Evolutionary conservation across 2,329 filamentous ascomycete species (phyloP).

Genomic region (Hypoxylon sp.): DNA sequence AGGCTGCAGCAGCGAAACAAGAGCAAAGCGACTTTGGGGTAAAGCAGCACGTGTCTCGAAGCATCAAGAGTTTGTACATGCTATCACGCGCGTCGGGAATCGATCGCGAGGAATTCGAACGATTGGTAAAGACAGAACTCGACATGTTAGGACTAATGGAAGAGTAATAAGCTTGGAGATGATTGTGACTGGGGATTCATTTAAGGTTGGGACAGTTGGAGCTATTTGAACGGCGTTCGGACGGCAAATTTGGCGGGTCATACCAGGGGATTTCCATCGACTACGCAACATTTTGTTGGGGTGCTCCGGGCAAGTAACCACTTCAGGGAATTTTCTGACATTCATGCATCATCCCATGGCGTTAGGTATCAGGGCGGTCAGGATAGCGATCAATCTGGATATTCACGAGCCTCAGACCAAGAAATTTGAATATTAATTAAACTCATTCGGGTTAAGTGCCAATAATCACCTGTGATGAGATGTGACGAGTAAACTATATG

Average conservation of each 20-base stretch:
- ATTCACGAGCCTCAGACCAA: slow-evolving; percentile 9
- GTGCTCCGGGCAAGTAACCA: slow-evolving; percentile 31
- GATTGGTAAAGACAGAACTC: slow-evolving; percentile 78
- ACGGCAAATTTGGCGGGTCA: slow-evolving; percentile 37
- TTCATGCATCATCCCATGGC: slow-evolving; percentile 38
- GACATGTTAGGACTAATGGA: slow-evolving; percentile 79
- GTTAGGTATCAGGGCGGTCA: slow-evolving; percentile 23
- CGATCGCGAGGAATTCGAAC: slow-evolving; percentile 80
- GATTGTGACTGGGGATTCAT: background rate
- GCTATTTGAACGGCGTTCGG: slow-evolving; percentile 38
- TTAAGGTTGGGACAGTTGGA: slow-evolving; percentile 29
- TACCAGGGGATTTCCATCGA: slow-evolving; percentile 11
- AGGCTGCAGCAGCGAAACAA: slow-evolving; percentile 68
- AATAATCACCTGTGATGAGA: background rate
- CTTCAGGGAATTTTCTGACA: slow-evolving; percentile 32
- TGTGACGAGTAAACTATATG: background rate
- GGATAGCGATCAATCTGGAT: slow-evolving; percentile 19
- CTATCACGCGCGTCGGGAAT: slow-evolving; percentile 80
- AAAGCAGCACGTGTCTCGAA: slow-evolving; percentile 83
- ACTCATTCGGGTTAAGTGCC: background rate
- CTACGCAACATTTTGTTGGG: slow-evolving; percentile 37
- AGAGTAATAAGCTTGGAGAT: slow-evolving; percentile 53
- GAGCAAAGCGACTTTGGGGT: slow-evolving; percentile 79
- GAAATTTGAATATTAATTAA: slow-evolving; percentile 18
- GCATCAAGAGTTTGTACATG: slow-evolving; percentile 81